Evolutionary conservation across 2,329 filamentous ascomycete species (phyloP), one percentile per base, ranked within the genome.

Genomic region (Aspergillus ibericus): DNA sequence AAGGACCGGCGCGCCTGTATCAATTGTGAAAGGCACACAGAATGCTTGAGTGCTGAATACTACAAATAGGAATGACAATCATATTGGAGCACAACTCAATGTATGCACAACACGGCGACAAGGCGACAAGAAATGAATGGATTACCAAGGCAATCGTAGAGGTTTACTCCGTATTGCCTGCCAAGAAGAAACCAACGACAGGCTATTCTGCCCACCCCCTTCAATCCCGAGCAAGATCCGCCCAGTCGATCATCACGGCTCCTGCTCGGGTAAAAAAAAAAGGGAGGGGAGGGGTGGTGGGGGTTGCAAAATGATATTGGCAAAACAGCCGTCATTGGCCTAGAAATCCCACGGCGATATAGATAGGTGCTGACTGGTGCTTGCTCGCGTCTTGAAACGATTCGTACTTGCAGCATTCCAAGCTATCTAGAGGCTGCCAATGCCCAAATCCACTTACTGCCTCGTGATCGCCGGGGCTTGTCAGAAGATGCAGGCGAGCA

Each of bases 401-500:
- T 13, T 15, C 22, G 29, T 32, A 32, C 29, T 32, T 32, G 29
- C 29, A 9, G 29, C 29, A 32, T 32, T 9, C 9, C 8, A 32
- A 32, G 29, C 29, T 32, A 29, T 8, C 6, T 29, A 32, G 29
- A 32, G 7, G 9, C 9, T 32, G 29, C 29, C 29, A n/a, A 18
- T 40, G 18, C 46, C 36, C 34, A 48, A 48, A 29, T 22, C 36
- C 16, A 29, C 38, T 25, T 16, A 27, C 38, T 47, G 16, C 56
- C 56, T 55, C 56, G 56, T 59, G 57, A 59, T 59, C 57, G 52
- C 44, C 53, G 46, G 57, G 48, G 48, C 48, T 49, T 58, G 55
- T 57, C 55, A 57, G 55, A 48, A 50, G 48, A 57, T 15, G 29
- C 55, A 54, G 53, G 29, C 49, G 20, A 20, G 48, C 18, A 35